Evolutionary conservation across 2,329 filamentous ascomycete species (phyloP).

Genomic region (Ilyonectria destructans): DNA sequence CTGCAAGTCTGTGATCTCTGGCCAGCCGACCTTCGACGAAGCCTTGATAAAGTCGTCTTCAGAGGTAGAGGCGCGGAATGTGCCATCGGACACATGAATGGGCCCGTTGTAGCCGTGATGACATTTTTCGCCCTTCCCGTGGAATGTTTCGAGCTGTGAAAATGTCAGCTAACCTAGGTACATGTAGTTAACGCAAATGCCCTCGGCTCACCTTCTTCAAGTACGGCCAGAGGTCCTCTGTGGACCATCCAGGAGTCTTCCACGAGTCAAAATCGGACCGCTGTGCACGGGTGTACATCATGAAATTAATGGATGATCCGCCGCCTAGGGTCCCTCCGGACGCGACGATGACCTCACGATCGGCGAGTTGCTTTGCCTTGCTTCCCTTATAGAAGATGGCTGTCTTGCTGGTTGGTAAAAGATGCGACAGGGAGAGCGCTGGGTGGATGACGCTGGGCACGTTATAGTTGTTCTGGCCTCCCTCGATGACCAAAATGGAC

Average conservation of each 20-base stretch:
- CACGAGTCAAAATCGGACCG: constrained; percentile 54
- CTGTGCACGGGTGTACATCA: constrained; percentile 55
- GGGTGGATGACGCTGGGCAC: constrained; percentile 50
- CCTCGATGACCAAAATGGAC: constrained; percentile 53
- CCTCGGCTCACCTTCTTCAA: constrained; percentile 49
- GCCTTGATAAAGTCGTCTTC: constrained; percentile 68
- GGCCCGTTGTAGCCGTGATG: constrained; percentile 71
- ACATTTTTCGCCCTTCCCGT: constrained; percentile 60
- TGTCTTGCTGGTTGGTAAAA: constrained; percentile 43
- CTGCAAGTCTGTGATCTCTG: constrained; percentile 69
- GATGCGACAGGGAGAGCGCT: constrained; percentile 46
- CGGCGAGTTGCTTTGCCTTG: constrained; percentile 43
- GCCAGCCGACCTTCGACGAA: constrained; percentile 63
- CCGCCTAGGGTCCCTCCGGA: constrained; percentile 51
- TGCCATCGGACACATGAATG: constrained; percentile 69
- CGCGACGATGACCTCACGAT: constrained; percentile 47
- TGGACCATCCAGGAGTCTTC: constrained; percentile 54
- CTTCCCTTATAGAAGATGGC: constrained; percentile 50
- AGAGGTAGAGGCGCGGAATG: constrained; percentile 57
- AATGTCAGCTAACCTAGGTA: neutral
- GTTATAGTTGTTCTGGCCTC: constrained; percentile 50
- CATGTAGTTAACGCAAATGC: fast-evolving
- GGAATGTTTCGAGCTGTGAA: constrained; percentile 69
- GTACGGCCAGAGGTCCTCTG: constrained; percentile 52
- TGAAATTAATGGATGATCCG: constrained; percentile 53